These are phyloP conservation scores for Pseudogymnoascus sp. DNA, from an alignment of 2,329 filamentous ascomycete genomes.

Conservation along the genomic window DNA sequence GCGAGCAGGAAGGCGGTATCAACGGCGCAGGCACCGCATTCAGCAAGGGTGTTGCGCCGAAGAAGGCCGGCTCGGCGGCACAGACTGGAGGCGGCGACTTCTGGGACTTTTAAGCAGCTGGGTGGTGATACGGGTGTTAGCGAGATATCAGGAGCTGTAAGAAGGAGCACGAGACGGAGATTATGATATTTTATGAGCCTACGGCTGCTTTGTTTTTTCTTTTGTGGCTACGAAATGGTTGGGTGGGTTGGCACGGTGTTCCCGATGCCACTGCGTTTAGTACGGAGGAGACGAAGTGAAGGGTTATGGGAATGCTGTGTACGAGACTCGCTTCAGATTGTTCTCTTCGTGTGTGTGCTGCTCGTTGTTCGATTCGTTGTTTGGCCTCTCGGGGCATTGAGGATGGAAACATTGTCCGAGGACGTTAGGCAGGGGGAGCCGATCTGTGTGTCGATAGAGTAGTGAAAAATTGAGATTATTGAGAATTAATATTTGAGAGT, in stretches of 20 bases:
- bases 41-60: slow-evolving; percentile 23
- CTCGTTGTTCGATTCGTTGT: slow-evolving; percentile 5
- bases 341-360: slow-evolving; percentile 7
- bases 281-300: slow-evolving; percentile 1
- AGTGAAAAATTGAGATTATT: neutral
- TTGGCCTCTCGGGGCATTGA: slow-evolving; percentile 1
- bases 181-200: slow-evolving; percentile 7
- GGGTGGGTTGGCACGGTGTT: slow-evolving; percentile 6
- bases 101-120: slow-evolving; percentile 29
- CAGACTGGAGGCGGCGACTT: slow-evolving; percentile 29
- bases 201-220: slow-evolving; percentile 6
- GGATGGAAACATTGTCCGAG: neutral
- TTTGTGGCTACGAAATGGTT: slow-evolving; percentile 6
- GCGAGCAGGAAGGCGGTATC: slow-evolving; percentile 28
- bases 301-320: slow-evolving; percentile 5
- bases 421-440: neutral
- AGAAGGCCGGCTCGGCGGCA: slow-evolving; percentile 19
- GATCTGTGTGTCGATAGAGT: slow-evolving; percentile 2
- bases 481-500: neutral
- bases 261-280: neutral
- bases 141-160: neutral
- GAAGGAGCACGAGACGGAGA: slow-evolving; percentile 1
- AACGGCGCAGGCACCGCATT: slow-evolving; percentile 23
- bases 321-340: slow-evolving; percentile 3
- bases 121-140: neutral